Conservation (phyloP, 345 rosid genomes). For the Aurinia saxatilis region DNA sequence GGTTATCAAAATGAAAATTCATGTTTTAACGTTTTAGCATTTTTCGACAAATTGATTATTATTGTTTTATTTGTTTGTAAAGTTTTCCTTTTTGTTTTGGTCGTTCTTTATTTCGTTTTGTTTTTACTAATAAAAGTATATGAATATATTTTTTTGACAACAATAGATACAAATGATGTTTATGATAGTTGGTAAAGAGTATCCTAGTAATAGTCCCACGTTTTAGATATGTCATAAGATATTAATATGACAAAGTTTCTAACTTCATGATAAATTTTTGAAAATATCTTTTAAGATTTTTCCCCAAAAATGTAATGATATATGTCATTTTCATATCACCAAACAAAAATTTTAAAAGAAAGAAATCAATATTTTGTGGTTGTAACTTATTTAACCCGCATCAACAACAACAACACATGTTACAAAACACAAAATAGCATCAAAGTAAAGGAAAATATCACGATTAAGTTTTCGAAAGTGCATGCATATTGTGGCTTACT, state of each 20-base stretch:
- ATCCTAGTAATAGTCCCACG: constrained; percentile 6
- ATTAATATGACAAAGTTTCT: constrained; percentile 2
- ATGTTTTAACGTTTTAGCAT: too few relatives aligned
- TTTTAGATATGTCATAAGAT: constrained; percentile 14
- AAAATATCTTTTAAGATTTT: neutral
- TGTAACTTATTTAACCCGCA: neutral
- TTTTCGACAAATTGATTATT: too few relatives aligned
- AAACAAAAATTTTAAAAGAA: too few relatives aligned
- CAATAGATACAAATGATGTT: neutral
- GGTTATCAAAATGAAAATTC: too few relatives aligned
- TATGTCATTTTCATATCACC: neutral
- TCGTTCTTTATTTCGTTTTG: neutral
- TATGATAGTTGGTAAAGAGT: neutral
- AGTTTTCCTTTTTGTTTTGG: neutral
- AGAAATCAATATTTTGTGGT: neutral
- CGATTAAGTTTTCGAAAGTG: too few relatives aligned
- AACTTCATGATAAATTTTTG: neutral
- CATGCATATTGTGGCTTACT: neutral
- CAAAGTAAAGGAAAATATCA: too few relatives aligned
- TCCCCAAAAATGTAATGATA: neutral
- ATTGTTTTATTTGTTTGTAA: neutral
- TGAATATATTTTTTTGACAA: neutral
- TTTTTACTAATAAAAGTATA: neutral
- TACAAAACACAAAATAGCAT: too few relatives aligned
- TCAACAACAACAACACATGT: too few relatives aligned